These are phyloP conservation scores for Recurvomyces mirabilis DNA, from an alignment of 495 filamentous ascomycete genomes.

Conservation along the genomic window DNA sequence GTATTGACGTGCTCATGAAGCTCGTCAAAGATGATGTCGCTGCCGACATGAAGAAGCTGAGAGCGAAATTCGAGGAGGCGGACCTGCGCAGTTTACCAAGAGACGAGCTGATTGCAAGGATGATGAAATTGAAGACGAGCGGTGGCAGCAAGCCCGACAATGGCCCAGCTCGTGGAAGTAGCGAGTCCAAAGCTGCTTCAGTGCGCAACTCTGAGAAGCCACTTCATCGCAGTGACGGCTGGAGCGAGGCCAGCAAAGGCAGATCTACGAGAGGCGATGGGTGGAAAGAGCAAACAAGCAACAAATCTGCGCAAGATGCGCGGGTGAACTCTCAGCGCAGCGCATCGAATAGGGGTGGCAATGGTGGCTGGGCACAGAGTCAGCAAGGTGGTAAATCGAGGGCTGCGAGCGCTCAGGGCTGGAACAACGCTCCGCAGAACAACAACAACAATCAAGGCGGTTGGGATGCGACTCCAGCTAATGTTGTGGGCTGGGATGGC, in stretches of 20 bases:
- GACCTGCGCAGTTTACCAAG: slow-evolving; percentile 18
- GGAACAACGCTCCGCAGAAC: not conserved
- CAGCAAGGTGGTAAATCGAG: not conserved
- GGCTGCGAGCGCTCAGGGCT: not conserved
- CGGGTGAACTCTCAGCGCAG: not conserved
- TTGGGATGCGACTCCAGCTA: not conserved
- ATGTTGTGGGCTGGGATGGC: slow-evolving; percentile 1
- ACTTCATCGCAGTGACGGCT: too few relatives aligned
- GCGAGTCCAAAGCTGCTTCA: not conserved
- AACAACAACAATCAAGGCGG: not conserved
- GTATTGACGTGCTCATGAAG: slow-evolving; percentile 20
- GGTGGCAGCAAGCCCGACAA: not conserved
- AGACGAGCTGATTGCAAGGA: slow-evolving; percentile 24
- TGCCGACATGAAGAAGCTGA: not conserved
- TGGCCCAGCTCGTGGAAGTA: not conserved
- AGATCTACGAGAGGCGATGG: too few relatives aligned
- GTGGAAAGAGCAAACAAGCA: too few relatives aligned
- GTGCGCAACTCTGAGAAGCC: not conserved
- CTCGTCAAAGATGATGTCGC: slow-evolving; percentile 15
- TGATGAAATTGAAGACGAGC: slow-evolving; percentile 7
- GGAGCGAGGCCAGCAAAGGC: too few relatives aligned
- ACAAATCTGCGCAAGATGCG: too few relatives aligned
- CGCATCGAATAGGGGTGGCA: not conserved
- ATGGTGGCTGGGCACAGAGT: not conserved
- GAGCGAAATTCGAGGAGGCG: slow-evolving; percentile 11